Conservation (phyloP, 768 basidiomycete species). For the Boletus subcaerulescens region DNA sequence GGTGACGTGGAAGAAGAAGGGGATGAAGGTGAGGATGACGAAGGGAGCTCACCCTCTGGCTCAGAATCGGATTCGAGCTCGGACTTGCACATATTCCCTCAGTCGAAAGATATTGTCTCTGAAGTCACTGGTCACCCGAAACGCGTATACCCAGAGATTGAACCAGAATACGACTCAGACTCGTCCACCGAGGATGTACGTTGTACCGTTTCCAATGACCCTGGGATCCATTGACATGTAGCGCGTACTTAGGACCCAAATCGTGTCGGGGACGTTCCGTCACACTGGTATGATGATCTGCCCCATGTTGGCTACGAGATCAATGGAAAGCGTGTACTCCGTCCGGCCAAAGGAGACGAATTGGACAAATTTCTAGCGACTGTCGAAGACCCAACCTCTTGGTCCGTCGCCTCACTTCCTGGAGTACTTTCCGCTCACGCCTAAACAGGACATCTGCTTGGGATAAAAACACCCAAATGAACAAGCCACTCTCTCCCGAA, state of each 20-base stretch:
- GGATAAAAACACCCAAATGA: conserved; percentile 82
- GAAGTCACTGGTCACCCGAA: conserved; percentile 83
- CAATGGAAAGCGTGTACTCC: conserved; percentile 89
- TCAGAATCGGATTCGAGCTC: conserved; percentile 37
- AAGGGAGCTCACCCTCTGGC: conserved; percentile 35
- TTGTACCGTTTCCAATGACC: conserved; percentile 8
- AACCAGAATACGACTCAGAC: conserved; percentile 88
- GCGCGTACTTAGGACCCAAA: conserved; percentile 69
- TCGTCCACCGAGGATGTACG: conserved; percentile 89
- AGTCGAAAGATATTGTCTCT: conserved; percentile 67
- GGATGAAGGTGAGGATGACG: conserved; percentile 34
- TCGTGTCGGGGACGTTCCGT: conserved; percentile 90
- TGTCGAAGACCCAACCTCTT: conserved; percentile 86
- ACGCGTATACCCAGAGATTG: conserved; percentile 83
- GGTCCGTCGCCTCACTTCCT: conserved; percentile 48
- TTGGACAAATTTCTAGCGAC: conserved; percentile 94
- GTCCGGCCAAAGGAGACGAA: conserved; percentile 94
- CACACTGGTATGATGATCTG: conserved; percentile 99
- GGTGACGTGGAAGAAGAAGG: conserved; percentile 35
- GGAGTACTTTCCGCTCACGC: not conserved
- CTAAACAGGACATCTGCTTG: conserved; percentile 80
- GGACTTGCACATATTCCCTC: conserved; percentile 57
- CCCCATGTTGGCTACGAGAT: conserved; percentile 99
- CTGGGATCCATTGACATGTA: conserved; percentile 3
- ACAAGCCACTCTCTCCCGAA: conserved; percentile 82